These are phyloP conservation scores for Hypoxylon lenormandii DNA, from an alignment of 495 filamentous ascomycete species.

Conservation along the genomic window DNA sequence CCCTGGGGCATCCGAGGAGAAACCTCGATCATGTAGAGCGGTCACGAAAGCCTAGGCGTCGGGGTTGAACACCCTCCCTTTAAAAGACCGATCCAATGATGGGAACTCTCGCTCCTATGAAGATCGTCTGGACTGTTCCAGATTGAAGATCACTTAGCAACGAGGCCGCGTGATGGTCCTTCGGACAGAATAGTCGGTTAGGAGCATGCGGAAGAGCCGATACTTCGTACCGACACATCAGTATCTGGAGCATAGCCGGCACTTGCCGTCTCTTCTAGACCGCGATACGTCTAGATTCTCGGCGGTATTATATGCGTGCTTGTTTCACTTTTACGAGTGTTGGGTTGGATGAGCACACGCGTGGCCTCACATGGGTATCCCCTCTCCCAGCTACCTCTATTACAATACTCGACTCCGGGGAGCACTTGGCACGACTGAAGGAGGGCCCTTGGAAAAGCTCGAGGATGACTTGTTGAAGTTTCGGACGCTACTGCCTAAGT, in stretches of 20 bases:
- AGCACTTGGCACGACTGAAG: background rate
- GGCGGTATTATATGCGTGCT: conserved; percentile 1
- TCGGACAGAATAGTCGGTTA: conserved; percentile 7
- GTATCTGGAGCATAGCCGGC: background rate
- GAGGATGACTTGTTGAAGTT: background rate
- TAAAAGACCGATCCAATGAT: conserved; percentile 15
- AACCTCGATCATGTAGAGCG: background rate
- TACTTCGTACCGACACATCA: conserved; percentile 5
- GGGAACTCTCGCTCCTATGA: conserved; percentile 2
- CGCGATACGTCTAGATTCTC: background rate
- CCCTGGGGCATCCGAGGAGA: conserved; percentile 4
- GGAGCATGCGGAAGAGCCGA: conserved; percentile 20
- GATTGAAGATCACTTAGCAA: conserved; percentile 6
- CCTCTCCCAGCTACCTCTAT: conserved; percentile 5
- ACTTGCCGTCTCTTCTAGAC: conserved; percentile 7
- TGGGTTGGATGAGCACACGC: background rate
- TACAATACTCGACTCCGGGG: background rate
- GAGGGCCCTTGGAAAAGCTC: too few species aligned
- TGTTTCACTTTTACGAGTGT: background rate
- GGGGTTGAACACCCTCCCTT: conserved; percentile 4
- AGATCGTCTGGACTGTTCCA: conserved; percentile 36
- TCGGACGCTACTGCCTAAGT: background rate
- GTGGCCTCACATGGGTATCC: background rate
- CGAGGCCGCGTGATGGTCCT: conserved; percentile 13
- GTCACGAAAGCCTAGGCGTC: conserved; percentile 1